Conservation (phyloP, 208 protist genomes). For the Trypanosoma congolense region DNA sequence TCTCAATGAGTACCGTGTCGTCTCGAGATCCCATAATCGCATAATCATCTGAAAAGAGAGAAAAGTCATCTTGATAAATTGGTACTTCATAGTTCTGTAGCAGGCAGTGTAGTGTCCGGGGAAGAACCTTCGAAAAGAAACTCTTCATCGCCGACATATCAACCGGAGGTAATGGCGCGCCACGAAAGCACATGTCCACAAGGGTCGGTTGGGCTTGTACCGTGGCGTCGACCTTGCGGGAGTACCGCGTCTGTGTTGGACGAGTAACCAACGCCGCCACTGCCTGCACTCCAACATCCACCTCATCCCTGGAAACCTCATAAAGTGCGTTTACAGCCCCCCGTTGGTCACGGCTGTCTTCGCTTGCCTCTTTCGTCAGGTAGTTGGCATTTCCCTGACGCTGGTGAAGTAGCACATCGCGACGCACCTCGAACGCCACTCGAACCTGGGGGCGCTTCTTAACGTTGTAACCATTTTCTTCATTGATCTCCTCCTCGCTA, state of each 20-base stretch:
- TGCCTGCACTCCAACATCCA: slow-evolving; percentile 79
- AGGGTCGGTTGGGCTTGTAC: slow-evolving; percentile 76
- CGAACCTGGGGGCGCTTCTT: slow-evolving; percentile 56
- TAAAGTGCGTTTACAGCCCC: slow-evolving; percentile 58
- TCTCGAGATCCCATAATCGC: slow-evolving; percentile 75
- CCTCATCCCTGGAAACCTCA: slow-evolving; percentile 56
- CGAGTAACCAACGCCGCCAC: slow-evolving; percentile 25
- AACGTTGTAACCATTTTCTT: slow-evolving; percentile 40
- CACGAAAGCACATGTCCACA: slow-evolving; percentile 75
- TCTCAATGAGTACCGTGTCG: slow-evolving; percentile 76
- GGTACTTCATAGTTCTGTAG: slow-evolving; percentile 79
- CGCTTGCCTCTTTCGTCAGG: slow-evolving; percentile 81
- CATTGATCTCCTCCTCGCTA: slow-evolving; percentile 75
- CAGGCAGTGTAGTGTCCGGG: slow-evolving; percentile 76
- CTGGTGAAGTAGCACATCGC: slow-evolving; percentile 57
- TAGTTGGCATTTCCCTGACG: slow-evolving; percentile 43
- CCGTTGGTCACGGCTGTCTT: slow-evolving; percentile 83
- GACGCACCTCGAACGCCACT: slow-evolving; percentile 62
- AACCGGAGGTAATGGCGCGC: slow-evolving; percentile 42
- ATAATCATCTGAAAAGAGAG: slow-evolving; percentile 83
- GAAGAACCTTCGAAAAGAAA: slow-evolving; percentile 77
- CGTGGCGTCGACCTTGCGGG: slow-evolving; percentile 66
- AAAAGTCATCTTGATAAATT: slow-evolving; percentile 87
- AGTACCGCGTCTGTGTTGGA: slow-evolving; percentile 71
- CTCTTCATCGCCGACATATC: slow-evolving; percentile 51